These are phyloP conservation scores for Trichoderma guizhouense DNA, from an alignment of 2,329 filamentous ascomycete species.

Conservation along the genomic window DNA sequence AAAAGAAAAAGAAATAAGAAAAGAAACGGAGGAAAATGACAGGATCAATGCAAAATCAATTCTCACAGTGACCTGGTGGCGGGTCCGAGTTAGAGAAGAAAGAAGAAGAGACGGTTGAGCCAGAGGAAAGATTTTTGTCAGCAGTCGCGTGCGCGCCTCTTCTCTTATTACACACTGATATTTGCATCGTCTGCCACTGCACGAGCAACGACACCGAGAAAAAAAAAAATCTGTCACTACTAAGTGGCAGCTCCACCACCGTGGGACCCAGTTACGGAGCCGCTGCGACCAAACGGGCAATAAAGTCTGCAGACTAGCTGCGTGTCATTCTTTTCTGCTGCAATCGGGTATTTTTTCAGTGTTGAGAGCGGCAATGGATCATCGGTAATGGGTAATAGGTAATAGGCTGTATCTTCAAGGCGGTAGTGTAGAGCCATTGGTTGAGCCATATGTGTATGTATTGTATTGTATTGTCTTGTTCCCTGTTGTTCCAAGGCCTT, in stretches of 20 bases:
- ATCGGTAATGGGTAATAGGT: neutral
- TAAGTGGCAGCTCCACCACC: conserved; percentile 7
- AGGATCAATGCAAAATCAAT: neutral
- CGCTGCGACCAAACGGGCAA: conserved; percentile 18
- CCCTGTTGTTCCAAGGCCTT: neutral
- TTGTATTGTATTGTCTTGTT: neutral
- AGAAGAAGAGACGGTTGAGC: neutral
- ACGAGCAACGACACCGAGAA: neutral
- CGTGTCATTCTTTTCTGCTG: neutral
- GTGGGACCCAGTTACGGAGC: conserved; percentile 10
- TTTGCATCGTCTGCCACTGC: neutral
- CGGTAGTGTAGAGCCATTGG: neutral
- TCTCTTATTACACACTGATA: neutral
- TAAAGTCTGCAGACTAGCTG: conserved; percentile 9
- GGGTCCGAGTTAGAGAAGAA: neutral
- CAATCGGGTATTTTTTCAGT: neutral
- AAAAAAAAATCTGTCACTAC: conserved; percentile 17
- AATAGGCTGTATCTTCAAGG: neutral
- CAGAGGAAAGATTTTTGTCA: conserved; percentile 10
- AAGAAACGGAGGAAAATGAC: neutral
- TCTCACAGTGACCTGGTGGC: neutral
- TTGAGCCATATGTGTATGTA: neutral
- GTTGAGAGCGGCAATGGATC: neutral
- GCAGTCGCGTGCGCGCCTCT: conserved; percentile 14
- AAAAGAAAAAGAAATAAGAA: neutral